Conservation (phyloP, 2,329 filamentous ascomycete species). For the Mycogone perniciosa region DNA sequence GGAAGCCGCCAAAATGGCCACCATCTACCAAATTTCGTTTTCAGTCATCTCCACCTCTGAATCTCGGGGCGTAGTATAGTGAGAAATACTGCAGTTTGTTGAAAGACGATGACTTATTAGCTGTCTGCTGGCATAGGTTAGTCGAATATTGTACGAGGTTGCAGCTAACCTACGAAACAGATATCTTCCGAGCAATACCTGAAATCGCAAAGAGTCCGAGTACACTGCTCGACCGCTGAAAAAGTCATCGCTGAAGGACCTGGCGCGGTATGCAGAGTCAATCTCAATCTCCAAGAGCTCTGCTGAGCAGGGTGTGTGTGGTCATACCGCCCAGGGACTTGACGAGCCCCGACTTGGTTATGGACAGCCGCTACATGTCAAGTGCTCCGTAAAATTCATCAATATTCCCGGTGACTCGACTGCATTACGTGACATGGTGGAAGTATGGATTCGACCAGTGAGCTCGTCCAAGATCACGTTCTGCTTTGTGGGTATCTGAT, state of each 20-base stretch:
- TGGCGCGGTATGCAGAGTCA: slow-evolving; percentile 11
- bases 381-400: slow-evolving; percentile 6
- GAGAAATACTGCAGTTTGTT: not conserved
- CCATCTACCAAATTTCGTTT: slow-evolving; percentile 12
- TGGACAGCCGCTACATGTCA: slow-evolving; percentile 9
- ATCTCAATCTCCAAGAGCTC: not conserved
- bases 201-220: slow-evolving; percentile 11
- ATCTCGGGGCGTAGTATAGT: slow-evolving; percentile 2
- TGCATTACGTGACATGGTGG: not conserved
- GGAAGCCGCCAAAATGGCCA: slow-evolving; percentile 14
- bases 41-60: slow-evolving; percentile 12
- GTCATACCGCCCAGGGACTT: slow-evolving; percentile 2
- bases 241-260: slow-evolving; percentile 6
- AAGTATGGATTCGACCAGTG: slow-evolving; percentile 8
- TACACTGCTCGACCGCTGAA: slow-evolving; percentile 15
- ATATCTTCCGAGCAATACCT: slow-evolving; percentile 15
- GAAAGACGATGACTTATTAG: not conserved
- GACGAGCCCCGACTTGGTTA: slow-evolving; percentile 16
- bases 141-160: slow-evolving; percentile 12
- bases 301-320: not conserved
- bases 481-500: slow-evolving; percentile 2
- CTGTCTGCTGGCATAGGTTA: slow-evolving; percentile 12
- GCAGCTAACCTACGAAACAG: slow-evolving; percentile 12
- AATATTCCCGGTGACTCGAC: not conserved
- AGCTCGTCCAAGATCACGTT: slow-evolving; percentile 4